Percentiles rank a stretch among this genome's conserved stretches.
phyloP scores from a whole-genome alignment of 176 grass and related monocot species.

The Zizania latifolia region DNA sequence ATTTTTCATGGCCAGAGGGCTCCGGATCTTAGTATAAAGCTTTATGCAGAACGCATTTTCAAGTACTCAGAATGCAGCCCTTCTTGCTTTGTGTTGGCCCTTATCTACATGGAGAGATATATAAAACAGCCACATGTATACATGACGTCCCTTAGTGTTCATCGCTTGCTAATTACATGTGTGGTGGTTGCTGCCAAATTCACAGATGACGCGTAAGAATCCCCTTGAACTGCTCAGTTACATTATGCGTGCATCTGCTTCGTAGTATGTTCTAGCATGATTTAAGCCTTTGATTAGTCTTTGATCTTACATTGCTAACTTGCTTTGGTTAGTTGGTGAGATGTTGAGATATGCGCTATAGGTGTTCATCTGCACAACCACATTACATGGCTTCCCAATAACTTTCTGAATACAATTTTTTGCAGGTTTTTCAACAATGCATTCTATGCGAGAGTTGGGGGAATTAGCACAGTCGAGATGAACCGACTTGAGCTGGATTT shows the following conservation, averaged over 20 bases:
- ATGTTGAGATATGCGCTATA: slow-evolving; percentile 5
- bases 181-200: slow-evolving; percentile 89
- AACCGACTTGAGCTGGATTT: slow-evolving; percentile 74
- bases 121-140: slow-evolving; percentile 65
- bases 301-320: neutral
- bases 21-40: slow-evolving; percentile 71
- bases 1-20: slow-evolving; percentile 71
- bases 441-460: slow-evolving; percentile 80
- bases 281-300: slow-evolving; percentile 2
- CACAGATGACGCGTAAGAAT: slow-evolving; percentile 79
- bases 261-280: neutral
- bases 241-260: neutral
- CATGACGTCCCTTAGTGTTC: slow-evolving; percentile 65
- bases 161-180: slow-evolving; percentile 75
- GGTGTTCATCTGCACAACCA: neutral
- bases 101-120: slow-evolving; percentile 88
- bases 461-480: slow-evolving; percentile 83
- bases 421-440: slow-evolving; percentile 88
- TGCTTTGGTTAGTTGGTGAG: neutral
- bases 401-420: neutral
- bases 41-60: slow-evolving; percentile 80
- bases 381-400: neutral
- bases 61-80: slow-evolving; percentile 90
- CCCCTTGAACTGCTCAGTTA: neutral
- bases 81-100: slow-evolving; percentile 83